Percentiles rank a stretch among this genome's conserved stretches.
Evolutionary conservation across 306 rosid genomes (phyloP).

Genomic region (Dicorynia guianensis): DNA sequence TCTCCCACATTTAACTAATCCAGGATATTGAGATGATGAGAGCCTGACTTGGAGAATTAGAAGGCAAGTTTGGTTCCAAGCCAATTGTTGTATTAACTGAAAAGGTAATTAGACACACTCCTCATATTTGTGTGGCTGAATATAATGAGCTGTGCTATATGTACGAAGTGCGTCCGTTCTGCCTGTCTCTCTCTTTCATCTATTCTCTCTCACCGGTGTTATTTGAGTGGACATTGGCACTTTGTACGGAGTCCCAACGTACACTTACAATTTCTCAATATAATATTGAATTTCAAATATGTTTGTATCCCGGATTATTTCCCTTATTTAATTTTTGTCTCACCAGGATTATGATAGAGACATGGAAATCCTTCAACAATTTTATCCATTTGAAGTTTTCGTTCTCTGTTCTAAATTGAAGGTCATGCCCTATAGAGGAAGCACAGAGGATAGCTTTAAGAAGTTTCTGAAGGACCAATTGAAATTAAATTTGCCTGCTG

Average conservation of each 20-base stretch:
- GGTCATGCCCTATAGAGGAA: constrained; percentile 50
- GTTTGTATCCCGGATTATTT: neutral
- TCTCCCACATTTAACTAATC: constrained; percentile 13
- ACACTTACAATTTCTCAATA: no score
- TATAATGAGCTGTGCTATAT: no score
- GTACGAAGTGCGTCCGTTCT: no score
- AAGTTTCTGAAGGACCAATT: constrained; percentile 57
- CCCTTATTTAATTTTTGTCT: constrained; percentile 7
- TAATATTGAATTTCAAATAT: neutral
- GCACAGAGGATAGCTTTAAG: constrained; percentile 68
- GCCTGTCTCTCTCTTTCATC: no score
- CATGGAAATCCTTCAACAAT: constrained; percentile 56
- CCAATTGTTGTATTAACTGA: constrained; percentile 80
- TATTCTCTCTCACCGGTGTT: no score
- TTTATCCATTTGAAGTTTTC: constrained; percentile 64
- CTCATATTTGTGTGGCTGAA: constrained; percentile 6
- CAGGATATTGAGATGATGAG: constrained; percentile 72
- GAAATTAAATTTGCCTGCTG: constrained; percentile 41
- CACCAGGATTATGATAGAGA: constrained; percentile 93
- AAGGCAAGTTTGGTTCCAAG: constrained; percentile 61
- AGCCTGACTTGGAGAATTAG: constrained; percentile 61
- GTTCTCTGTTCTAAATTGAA: constrained; percentile 69
- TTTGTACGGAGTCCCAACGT: no score
- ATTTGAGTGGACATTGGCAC: no score
- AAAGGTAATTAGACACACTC: constrained; percentile 61